Conservation (phyloP, 78 protist genomes). For the Pigoraptor vietnamica region DNA sequence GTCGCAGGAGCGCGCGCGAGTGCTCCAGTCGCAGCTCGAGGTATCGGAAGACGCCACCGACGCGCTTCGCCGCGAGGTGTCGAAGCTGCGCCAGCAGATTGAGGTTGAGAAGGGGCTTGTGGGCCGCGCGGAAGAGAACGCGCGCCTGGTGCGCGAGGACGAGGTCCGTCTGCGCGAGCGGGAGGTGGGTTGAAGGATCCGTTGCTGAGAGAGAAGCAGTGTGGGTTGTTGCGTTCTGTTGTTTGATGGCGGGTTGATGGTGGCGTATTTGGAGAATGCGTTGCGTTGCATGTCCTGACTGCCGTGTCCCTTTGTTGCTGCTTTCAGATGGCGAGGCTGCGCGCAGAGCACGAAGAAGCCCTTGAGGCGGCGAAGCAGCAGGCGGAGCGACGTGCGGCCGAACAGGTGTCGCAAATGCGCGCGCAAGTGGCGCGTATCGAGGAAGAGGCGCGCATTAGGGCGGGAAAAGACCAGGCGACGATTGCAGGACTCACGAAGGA, state of each 20-base stretch:
- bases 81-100: background rate
- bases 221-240: no score
- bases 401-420: background rate
- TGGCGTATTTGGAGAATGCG: no score
- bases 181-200: background rate
- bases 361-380: background rate
- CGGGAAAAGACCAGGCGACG: background rate
- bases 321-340: background rate
- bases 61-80: background rate
- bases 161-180: background rate
- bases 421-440: background rate
- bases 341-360: background rate
- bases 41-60: background rate
- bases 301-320: no score
- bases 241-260: no score
- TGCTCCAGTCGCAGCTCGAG: background rate
- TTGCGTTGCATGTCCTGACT: no score
- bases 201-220: no score
- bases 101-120: background rate
- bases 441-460: background rate
- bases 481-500: background rate
- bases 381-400: background rate
- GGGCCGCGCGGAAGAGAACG: background rate
- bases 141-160: background rate
- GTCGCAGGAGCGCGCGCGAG: background rate